Conservation (phyloP, 768 basidiomycete species). For the Boletus subcaerulescens region DNA sequence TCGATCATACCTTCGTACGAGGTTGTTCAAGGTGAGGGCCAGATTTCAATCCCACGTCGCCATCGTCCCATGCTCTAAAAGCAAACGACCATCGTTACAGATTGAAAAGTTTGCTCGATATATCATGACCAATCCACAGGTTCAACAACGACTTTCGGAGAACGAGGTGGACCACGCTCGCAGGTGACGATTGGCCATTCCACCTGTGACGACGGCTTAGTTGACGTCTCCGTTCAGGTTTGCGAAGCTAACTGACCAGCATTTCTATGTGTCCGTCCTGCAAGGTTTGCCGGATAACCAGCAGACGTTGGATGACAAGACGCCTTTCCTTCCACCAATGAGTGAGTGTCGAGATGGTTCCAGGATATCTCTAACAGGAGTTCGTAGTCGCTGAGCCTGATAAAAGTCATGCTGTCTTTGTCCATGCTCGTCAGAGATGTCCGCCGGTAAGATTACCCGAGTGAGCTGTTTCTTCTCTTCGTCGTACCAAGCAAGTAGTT, state of each 20-base stretch:
- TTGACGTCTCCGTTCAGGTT: constrained; percentile 46
- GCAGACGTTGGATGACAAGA: constrained; percentile 71
- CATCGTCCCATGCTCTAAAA: background rate
- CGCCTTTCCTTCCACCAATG: constrained; percentile 73
- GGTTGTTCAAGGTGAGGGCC: constrained; percentile 76
- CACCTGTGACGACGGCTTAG: background rate
- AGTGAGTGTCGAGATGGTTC: constrained; percentile 38
- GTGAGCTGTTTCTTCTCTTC: constrained; percentile 39
- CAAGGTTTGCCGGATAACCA: constrained; percentile 79
- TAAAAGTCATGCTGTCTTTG: constrained; percentile 72
- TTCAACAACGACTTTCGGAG: constrained; percentile 77
- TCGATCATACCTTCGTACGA: constrained; percentile 82
- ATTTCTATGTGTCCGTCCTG: constrained; percentile 77
- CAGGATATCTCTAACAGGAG: constrained; percentile 4
- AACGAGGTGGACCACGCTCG: constrained; percentile 81
- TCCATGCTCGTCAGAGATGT: constrained; percentile 72
- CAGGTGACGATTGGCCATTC: constrained; percentile 42
- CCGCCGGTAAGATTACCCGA: constrained; percentile 65
- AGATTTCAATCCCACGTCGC: background rate
- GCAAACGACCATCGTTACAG: constrained; percentile 37
- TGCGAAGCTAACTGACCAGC: constrained; percentile 69
- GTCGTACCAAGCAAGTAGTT: background rate
- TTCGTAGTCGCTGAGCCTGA: constrained; percentile 73
- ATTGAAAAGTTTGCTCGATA: constrained; percentile 86
- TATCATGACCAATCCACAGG: constrained; percentile 64